These are phyloP conservation scores for Calendula officinalis DNA, from an alignment of 129 eudicot genomes.

Conservation along the genomic window DNA sequence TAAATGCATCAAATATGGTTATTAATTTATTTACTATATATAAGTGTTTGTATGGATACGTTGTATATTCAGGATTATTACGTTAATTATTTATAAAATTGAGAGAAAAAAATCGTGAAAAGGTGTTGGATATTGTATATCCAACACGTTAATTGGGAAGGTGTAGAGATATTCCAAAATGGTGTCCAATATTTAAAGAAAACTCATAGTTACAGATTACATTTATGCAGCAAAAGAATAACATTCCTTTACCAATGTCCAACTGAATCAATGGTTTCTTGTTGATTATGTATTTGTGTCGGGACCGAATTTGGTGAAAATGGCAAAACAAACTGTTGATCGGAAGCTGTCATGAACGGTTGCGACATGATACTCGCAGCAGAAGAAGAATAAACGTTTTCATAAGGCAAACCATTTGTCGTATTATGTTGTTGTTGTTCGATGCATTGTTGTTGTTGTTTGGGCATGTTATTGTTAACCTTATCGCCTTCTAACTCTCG, in stretches of 20 bases:
- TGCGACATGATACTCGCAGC: slow-evolving; percentile 44
- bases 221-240: slow-evolving; percentile 25
- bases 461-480: slow-evolving; percentile 42
- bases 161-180: slow-evolving; percentile 5
- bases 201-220: slow-evolving; percentile 19
- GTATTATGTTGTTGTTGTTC: slow-evolving; percentile 33
- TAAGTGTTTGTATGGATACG: no score
- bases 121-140: not conserved
- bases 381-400: slow-evolving; percentile 47
- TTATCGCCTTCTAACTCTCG: slow-evolving; percentile 70
- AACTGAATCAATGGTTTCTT: slow-evolving; percentile 54
- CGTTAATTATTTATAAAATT: not conserved
- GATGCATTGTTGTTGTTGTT: slow-evolving; percentile 48
- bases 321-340: slow-evolving; percentile 51
- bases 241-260: slow-evolving; percentile 53
- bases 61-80: not conserved
- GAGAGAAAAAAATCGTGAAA: not conserved
- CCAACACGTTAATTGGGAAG: not conserved
- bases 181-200: slow-evolving; percentile 2
- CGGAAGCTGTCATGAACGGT: slow-evolving; percentile 39
- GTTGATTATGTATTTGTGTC: slow-evolving; percentile 49
- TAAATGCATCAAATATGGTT: no score
- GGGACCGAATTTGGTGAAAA: slow-evolving; percentile 53
- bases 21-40: no score
- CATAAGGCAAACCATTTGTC: slow-evolving; percentile 24